Evolutionary conservation across 2,329 filamentous ascomycete genomes (phyloP), one percentile per base, ranked within the genome.

Genomic region (Clarireedia hainanense): DNA sequence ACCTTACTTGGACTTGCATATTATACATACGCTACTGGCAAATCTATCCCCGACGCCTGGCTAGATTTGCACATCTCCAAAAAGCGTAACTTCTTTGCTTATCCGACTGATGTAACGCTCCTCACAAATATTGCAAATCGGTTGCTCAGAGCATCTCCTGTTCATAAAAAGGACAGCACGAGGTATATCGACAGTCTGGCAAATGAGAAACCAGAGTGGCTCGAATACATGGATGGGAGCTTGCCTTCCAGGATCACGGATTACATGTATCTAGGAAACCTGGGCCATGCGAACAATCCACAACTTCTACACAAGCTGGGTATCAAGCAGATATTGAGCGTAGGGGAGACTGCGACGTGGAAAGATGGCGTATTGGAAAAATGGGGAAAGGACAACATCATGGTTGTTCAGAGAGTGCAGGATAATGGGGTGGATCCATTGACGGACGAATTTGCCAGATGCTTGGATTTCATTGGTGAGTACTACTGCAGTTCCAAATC

Each of bases 361-460:
- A 78, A 79, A 3, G 82, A 87, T 24, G 81, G 83, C 4, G 81
- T 89, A 57, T 73, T 83, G 50, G 81, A 87, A 37, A 74, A 76
- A 48, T 96, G 91, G 89, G 88, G 87, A 0, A 65, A 73, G 10
- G 85, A 92, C 37, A 94, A 95, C 62, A 74, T 96, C 17, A 83
- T 94, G 68, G 80, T 86, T 64, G 81, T 99, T 36, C 85, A 92
- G 67, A 82, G 86, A 14, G 89, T 99, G 5, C 94, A 97, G 68
- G 94, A 99, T 67, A 99, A 99, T 67, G 94, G 94, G 4, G 94
- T 97, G 59, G 94, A 99, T 71, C 87, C 91, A 4, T 74, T 99
- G 64, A 95, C 85, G 34, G 81, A 87, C 36, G 88, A 96, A 63
- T 95, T 97, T 71, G 80, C 84, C 63, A 79, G 86, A 40, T 97